Percentiles rank a stretch among this genome's conserved stretches.
These are phyloP conservation scores for Saccharomycopsis guyanensis DNA, from an alignment of 805 yeast species.

Conservation along the genomic window DNA sequence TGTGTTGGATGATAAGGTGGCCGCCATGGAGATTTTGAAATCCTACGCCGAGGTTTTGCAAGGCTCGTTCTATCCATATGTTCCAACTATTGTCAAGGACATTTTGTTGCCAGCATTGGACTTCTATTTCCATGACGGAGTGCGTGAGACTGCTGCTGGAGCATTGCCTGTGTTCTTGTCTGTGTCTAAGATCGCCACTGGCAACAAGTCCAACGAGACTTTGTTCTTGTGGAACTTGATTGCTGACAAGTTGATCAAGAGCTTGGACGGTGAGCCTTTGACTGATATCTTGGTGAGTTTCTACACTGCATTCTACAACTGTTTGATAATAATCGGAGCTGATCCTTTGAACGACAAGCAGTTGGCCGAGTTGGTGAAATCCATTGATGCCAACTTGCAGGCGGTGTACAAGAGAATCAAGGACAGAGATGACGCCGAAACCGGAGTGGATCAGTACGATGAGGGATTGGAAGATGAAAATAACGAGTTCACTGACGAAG, in stretches of 20 bases:
- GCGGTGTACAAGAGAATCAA: constrained; percentile 68
- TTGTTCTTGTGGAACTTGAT: constrained; percentile 65
- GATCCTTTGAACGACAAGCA: constrained; percentile 49
- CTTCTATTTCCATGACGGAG: constrained; percentile 90
- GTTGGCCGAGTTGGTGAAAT: constrained; percentile 46
- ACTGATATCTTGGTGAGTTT: constrained; percentile 75
- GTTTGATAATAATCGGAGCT: constrained; percentile 61
- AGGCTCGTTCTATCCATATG: constrained; percentile 77
- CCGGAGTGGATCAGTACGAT: constrained; percentile 69
- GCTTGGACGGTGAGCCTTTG: constrained; percentile 70
- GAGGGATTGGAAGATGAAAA: constrained; percentile 83
- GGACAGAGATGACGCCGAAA: constrained; percentile 62
- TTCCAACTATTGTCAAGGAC: constrained; percentile 65
- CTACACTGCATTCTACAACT: constrained; percentile 62
- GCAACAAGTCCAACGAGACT: constrained; percentile 48
- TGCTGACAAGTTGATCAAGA: constrained; percentile 57
- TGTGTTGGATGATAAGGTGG: constrained; percentile 85
- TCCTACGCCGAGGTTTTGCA: constrained; percentile 80
- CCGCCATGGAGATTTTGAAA: constrained; percentile 82
- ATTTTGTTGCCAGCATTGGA: constrained; percentile 83
- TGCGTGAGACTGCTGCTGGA: constrained; percentile 83
- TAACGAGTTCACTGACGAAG: constrained; percentile 83
- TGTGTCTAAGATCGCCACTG: constrained; percentile 46
- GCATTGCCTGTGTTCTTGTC: constrained; percentile 71
- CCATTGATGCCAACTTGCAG: constrained; percentile 51